Base-by-base conservation (phyloP, 805 yeast genomes). In the Pichia kluyveri region DNA sequence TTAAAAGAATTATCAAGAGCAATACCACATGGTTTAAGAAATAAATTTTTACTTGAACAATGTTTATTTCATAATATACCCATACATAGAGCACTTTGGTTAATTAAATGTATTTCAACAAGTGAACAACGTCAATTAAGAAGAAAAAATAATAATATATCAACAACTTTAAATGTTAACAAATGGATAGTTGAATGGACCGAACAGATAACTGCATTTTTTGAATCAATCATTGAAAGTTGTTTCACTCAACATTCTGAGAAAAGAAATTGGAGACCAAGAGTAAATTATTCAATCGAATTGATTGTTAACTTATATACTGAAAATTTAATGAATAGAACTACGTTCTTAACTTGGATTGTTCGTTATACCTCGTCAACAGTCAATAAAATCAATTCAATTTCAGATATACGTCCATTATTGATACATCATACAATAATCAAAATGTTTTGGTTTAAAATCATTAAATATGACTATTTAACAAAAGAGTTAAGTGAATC, bases 131-230 rank as follows among this genome's bases (percentile, higher is more conserved):
- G 85, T 28, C 79, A 78, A 15, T 57, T 81, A 43, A 76, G 74
- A 52, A 65, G 86, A 41, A 79, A 76, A 51, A 48, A 38, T 14
- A 31, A 49, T n/a, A 32, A 53, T 17, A 41, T 47, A 3, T 45
- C 62, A 6, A 57, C 50, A 7, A 56, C 51, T n/a, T 49, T 61
- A 1, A 67, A 71, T n/a, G 84, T 81, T 50, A 62, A 67, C 26
- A 77, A 73, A 43, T 83, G 96, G 88, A 69, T 83, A 18, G 78
- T 77, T 49, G 96, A 88, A 60, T 91, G 98, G 98, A 86, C 97
- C 0, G 85, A 81, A 40, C 95, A 86, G 54, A 80, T 90, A 15
- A 72, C 80, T 3, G 80, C 77, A 47, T 84, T 72, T 55, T 56
- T 82, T 12, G 79, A 75, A 52, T 71, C 72, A 52, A 69, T 75